These are phyloP conservation scores for Fusarium acutatum DNA, from an alignment of 2,329 filamentous ascomycete genomes.

Conservation along the genomic window DNA sequence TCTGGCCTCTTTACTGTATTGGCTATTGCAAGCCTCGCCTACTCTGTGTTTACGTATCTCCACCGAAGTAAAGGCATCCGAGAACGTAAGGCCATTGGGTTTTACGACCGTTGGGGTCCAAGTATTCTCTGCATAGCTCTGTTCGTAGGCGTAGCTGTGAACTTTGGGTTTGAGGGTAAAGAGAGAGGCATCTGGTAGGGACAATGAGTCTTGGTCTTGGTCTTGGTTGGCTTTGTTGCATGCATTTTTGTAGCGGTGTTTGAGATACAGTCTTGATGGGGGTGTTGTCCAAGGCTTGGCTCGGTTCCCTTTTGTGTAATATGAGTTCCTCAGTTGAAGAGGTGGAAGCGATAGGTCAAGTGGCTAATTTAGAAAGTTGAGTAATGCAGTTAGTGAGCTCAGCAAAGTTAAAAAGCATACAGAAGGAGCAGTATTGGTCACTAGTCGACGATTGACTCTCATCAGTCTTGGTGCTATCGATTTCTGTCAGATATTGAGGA, in stretches of 20 bases:
- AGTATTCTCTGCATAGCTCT: conserved; percentile 77
- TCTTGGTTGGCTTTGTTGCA: neutral
- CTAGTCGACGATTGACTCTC: neutral
- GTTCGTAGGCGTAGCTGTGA: conserved; percentile 77
- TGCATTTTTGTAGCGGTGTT: conserved; percentile 8
- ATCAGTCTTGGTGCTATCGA: neutral
- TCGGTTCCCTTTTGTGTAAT: conserved; percentile 1
- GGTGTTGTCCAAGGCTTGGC: conserved; percentile 3
- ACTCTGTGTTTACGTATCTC: conserved; percentile 84
- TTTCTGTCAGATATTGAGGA: neutral
- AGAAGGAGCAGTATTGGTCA: conserved; percentile 7
- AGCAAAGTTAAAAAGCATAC: neutral
- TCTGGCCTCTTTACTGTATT: conserved; percentile 84
- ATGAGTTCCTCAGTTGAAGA: neutral
- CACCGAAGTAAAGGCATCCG: conserved; percentile 89
- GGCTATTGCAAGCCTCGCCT: conserved; percentile 80
- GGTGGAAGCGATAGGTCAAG: neutral
- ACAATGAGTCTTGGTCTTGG: neutral
- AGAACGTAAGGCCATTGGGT: conserved; percentile 83
- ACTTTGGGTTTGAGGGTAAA: conserved; percentile 81
- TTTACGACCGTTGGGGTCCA: conserved; percentile 90
- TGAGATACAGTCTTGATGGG: neutral
- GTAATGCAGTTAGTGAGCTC: neutral
- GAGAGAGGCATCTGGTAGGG: conserved; percentile 63
- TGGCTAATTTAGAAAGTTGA: neutral